Evolutionary conservation across 306 rosid genomes (phyloP), one percentile per base, ranked within the genome.

Genomic region (Vigna nakashimae): DNA sequence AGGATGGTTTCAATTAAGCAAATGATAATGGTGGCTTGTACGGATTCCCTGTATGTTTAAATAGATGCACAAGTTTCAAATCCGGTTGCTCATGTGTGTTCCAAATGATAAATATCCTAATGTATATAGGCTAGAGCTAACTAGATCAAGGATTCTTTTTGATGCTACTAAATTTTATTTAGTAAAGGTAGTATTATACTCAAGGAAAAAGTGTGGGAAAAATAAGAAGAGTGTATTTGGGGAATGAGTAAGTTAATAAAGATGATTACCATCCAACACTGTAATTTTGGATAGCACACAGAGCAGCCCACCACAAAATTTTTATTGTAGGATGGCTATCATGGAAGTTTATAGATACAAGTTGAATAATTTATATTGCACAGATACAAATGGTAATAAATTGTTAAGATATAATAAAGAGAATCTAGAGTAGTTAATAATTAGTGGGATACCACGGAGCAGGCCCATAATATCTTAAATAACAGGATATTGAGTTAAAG

Each of bases 141-240:
- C 55, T 65, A 65, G 14, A 46, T 38, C 34, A 76, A 64, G 74
- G 46, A 52, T 46, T 70, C 58, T 69, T 76, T 66, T 24, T 32
- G 38, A 53, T 53, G 74, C n/a, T 52, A 76, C 38, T 60, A 50
- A 49, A 18, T 63, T 69, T 22, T 20, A 22, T 66, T 52, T 53
- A 67, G 43, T 28, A 28, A 48, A 42, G 69, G 24, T 15, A 16
- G 48, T 40, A 55, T 13, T 65, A 32, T 2, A 36, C 17, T 26
- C 4, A 5, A 63, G 53, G 9, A 43, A 43, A 43, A 43, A 13
- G 49, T 43, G 49, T 43, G 49, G 49, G 4, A 43, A 43, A 43
- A 43, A 9, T 43, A 43, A 43, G 49, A 43, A 10, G 49, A 43
- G 14, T 43, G 49, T 43, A 10, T 43, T 43, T 9, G 49, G 4